Evolutionary conservation across 805 yeast species (phyloP), one percentile per base, ranked within the genome.

Genomic region (Hanseniaspora lindneri): DNA sequence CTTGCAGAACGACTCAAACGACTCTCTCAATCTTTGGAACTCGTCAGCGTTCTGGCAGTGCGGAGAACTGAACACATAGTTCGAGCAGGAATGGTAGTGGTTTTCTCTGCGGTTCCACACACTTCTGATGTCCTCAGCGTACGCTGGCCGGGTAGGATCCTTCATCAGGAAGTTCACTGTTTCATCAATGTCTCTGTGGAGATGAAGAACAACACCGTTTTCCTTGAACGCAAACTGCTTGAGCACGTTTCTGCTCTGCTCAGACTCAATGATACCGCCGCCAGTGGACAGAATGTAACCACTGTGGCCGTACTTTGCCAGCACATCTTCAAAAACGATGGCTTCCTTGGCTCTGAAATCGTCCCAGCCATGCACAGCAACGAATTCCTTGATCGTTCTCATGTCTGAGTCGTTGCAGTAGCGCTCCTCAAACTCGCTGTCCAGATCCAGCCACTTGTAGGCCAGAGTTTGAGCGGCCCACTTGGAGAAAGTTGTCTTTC

Each of bases 251-350:
- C 96, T 75, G 4, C 94, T 77, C n/a, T 63, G 73, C 7, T 71
- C 71, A 34, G 73, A 73, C 65, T 89, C 97, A 24, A 92, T 94
- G 52, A 92, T 71, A 9, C 99, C 99, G 39, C 99, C 99, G 29
- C 99, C 99, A 43, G 96, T 84, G 0, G 97, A 84, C 48, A 89
- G 73, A 20, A 89, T 83, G 57, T 78, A 70, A 4, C 81, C 81
- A 27, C 68, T 62, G 16, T 62, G 60, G 3, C 72, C 68, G 49
- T 67, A 60, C 11, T 60, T 56, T 4, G 55, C 51, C 2, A 60
- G 53, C 27, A 72, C 67, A 41, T 75, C 74, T 43, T 71, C 64
- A 53, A 83, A 74, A 37, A 83, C 66, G 36, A 65, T 66, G 5
- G 73, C 56, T 62, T 92, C 99, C 47, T 69, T 64, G 24, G 61